Evolutionary conservation across 139 green algal genomes (phyloP).

Genomic region (Parachlorella kessleri): DNA sequence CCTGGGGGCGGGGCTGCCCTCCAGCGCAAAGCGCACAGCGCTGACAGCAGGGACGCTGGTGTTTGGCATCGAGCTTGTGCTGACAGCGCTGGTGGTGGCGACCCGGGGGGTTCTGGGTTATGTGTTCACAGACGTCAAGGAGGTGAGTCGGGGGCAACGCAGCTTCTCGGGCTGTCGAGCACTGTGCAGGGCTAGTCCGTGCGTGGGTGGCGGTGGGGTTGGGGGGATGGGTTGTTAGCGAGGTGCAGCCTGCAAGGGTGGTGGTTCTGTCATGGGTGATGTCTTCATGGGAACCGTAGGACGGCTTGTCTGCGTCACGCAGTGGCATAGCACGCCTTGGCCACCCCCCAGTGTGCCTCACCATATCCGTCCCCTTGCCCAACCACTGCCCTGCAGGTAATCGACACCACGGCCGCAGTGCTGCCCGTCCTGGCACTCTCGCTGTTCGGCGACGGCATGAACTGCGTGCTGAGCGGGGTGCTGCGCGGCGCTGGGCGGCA

Average conservation of each 20-base stretch:
- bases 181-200: no score
- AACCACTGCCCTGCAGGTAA: background rate
- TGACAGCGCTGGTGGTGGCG: background rate
- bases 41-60: constrained; percentile 1
- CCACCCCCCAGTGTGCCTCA: no score
- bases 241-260: no score
- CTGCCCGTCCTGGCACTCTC: constrained; percentile 36
- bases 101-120: background rate
- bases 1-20: constrained; percentile 29
- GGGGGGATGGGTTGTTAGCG: no score
- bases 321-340: background rate
- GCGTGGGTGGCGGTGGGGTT: no score
- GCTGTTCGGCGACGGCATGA: constrained; percentile 63
- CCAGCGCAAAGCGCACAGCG: constrained; percentile 26
- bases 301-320: background rate
- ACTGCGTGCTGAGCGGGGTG: constrained; percentile 43
- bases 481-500: constrained; percentile 41
- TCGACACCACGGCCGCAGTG: constrained; percentile 7
- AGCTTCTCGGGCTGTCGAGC: no score
- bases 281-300: background rate
- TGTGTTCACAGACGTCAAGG: constrained; percentile 9
- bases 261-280: background rate
- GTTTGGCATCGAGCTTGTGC: constrained; percentile 1
- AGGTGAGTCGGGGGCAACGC: background rate
- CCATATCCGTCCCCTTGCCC: background rate